phyloP scores from a whole-genome alignment of 1,139 yeast genomes.

The Chernovozyma aurita region DNA sequence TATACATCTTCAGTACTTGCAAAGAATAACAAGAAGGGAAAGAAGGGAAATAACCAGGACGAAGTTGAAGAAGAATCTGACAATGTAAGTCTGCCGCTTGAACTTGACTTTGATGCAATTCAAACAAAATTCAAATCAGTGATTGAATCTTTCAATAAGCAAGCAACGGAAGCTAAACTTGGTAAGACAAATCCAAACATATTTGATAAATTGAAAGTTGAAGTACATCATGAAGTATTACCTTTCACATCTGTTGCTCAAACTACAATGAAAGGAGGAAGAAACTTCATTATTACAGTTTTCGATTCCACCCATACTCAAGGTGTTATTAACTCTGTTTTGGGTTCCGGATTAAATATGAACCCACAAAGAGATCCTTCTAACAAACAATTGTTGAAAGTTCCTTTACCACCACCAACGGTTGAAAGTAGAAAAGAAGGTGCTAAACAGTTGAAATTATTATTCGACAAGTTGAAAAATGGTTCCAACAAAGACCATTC shows the following conservation, averaged over 20 bases:
- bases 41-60: slow-evolving; percentile 12
- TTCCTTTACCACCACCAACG: slow-evolving; percentile 72
- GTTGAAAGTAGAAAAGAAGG: slow-evolving; percentile 61
- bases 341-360: slow-evolving; percentile 66
- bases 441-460: slow-evolving; percentile 56
- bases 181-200: slow-evolving; percentile 66
- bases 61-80: slow-evolving; percentile 14
- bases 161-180: slow-evolving; percentile 56
- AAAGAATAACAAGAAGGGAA: slow-evolving; percentile 7
- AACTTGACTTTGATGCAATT: slow-evolving; percentile 36
- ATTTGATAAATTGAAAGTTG: slow-evolving; percentile 57
- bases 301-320: slow-evolving; percentile 76
- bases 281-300: slow-evolving; percentile 68
- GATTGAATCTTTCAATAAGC: slow-evolving; percentile 50
- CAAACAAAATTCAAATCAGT: slow-evolving; percentile 45
- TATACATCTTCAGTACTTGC: not conserved
- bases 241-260: slow-evolving; percentile 68
- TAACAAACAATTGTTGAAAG: slow-evolving; percentile 68
- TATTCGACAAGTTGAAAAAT: slow-evolving; percentile 60
- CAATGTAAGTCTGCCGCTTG: slow-evolving; percentile 14
- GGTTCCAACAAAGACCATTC: slow-evolving; percentile 48
- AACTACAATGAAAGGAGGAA: slow-evolving; percentile 66
- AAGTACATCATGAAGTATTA: slow-evolving; percentile 43
- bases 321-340: slow-evolving; percentile 62
- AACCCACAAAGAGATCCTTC: slow-evolving; percentile 74